Evolutionary conservation across 2,329 filamentous ascomycete species (phyloP).

Genomic region (Ophiocordyceps australis): DNA sequence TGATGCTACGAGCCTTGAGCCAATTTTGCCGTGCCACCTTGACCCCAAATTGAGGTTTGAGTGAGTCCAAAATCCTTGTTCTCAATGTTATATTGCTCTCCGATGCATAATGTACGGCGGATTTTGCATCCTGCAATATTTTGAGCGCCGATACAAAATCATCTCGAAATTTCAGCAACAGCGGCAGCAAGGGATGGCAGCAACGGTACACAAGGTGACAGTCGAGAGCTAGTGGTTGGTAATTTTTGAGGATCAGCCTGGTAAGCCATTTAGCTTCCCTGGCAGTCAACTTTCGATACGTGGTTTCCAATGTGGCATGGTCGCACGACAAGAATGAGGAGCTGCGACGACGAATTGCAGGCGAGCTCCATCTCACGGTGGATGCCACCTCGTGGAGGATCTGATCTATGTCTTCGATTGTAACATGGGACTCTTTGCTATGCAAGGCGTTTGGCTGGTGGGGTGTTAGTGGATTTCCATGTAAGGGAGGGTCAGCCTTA

Average conservation of each 20-base stretch:
- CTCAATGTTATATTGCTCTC: slow-evolving; percentile 2
- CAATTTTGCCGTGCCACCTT: slow-evolving; percentile 49
- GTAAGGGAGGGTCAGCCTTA: neutral
- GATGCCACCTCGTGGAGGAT: slow-evolving; percentile 50
- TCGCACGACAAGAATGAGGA: slow-evolving; percentile 8
- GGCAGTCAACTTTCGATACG: slow-evolving; percentile 44
- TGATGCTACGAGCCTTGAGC: slow-evolving; percentile 51
- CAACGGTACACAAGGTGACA: slow-evolving; percentile 30
- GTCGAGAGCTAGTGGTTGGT: slow-evolving; percentile 48
- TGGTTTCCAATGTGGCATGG: slow-evolving; percentile 26
- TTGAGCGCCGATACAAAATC: slow-evolving; percentile 42
- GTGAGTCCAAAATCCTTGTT: slow-evolving; percentile 7
- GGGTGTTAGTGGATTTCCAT: neutral
- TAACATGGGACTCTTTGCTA: slow-evolving; percentile 23
- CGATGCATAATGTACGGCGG: slow-evolving; percentile 6
- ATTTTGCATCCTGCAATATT: slow-evolving; percentile 23
- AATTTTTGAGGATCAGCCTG: slow-evolving; percentile 60
- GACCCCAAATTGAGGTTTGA: slow-evolving; percentile 37
- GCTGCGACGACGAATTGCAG: slow-evolving; percentile 27
- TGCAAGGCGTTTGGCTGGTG: slow-evolving; percentile 23
- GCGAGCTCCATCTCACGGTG: slow-evolving; percentile 52
- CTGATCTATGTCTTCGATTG: slow-evolving; percentile 54
- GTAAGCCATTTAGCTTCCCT: slow-evolving; percentile 77
- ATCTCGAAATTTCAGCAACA: slow-evolving; percentile 51
- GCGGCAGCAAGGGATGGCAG: slow-evolving; percentile 53